These are phyloP conservation scores for Cairneyella variabilis DNA, from an alignment of 495 filamentous ascomycete species.

Conservation along the genomic window DNA sequence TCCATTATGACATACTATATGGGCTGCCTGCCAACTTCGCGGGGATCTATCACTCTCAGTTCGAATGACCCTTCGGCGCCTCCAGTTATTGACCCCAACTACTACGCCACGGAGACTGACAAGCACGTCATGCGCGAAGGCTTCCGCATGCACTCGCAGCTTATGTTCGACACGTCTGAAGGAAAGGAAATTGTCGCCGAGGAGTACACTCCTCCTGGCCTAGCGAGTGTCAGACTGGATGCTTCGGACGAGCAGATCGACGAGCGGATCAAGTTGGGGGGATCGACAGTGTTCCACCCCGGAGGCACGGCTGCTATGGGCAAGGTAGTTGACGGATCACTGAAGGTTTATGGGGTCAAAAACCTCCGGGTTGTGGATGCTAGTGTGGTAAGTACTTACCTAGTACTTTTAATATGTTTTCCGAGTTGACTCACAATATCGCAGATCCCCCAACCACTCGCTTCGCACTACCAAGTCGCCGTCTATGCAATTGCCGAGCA, in stretches of 20 bases:
- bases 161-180: conserved; percentile 39
- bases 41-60: conserved; percentile 40
- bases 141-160: conserved; percentile 42
- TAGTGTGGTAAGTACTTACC: too few relatives aligned
- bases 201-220: conserved; percentile 36
- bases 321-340: conserved; percentile 51
- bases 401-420: too few relatives aligned
- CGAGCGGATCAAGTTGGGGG: conserved; percentile 39
- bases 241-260: conserved; percentile 38
- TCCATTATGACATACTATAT: conserved; percentile 32
- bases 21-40: conserved; percentile 26
- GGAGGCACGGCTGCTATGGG: conserved; percentile 47
- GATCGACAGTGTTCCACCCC: conserved; percentile 52
- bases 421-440: too few relatives aligned
- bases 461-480: conserved; percentile 6
- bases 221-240: conserved; percentile 36
- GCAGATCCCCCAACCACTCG: conserved; percentile 49
- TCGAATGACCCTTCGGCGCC: conserved; percentile 29
- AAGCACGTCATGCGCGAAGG: conserved; percentile 32
- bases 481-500: conserved; percentile 60
- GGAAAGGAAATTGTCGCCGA: conserved; percentile 44
- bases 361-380: conserved; percentile 60
- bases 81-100: conserved; percentile 50
- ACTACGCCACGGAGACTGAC: conserved; percentile 34
- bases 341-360: conserved; percentile 50